Percentiles rank a stretch among this genome's conserved stretches.
These are phyloP conservation scores for Penicillium daleae DNA, from an alignment of 495 filamentous ascomycete species.

Conservation along the genomic window DNA sequence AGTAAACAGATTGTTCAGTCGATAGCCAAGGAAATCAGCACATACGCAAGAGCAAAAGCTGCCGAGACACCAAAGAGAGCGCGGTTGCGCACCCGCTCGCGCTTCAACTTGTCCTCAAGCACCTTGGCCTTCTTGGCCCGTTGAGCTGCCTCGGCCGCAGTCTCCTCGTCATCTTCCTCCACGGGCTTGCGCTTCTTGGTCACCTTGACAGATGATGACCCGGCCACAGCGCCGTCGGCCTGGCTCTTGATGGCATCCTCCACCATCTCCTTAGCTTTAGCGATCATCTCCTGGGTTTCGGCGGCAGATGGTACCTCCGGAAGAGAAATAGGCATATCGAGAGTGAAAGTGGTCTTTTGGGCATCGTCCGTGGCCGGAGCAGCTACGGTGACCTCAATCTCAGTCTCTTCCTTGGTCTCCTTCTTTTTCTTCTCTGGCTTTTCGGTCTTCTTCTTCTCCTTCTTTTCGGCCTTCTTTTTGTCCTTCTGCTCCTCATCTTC, in stretches of 20 bases:
- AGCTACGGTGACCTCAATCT: constrained; percentile 25
- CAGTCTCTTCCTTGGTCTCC: constrained; percentile 24
- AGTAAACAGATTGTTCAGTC: constrained; percentile 15
- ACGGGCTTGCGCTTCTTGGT: constrained; percentile 80
- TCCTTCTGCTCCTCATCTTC: constrained; percentile 28
- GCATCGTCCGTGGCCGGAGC: constrained; percentile 59
- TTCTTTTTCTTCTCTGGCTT: constrained; percentile 28
- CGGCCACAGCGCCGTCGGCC: constrained; percentile 34
- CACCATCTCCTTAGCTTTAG: constrained; percentile 87
- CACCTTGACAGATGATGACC: constrained; percentile 50
- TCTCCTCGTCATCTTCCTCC: constrained; percentile 65
- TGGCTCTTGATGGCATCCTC: constrained; percentile 70
- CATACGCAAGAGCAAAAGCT: constrained; percentile 87
- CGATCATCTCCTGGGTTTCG: constrained; percentile 78
- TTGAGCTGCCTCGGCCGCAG: constrained; percentile 48
- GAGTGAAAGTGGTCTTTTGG: constrained; percentile 75
- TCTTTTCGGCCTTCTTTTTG: constrained; percentile 28
- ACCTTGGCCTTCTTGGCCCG: constrained; percentile 75
- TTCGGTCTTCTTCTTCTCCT: constrained; percentile 23
- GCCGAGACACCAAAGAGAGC: constrained; percentile 83
- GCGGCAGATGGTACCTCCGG: constrained; percentile 74
- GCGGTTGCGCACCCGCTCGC: constrained; percentile 79
- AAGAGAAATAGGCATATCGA: constrained; percentile 71
- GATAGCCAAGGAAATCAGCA: constrained; percentile 23
- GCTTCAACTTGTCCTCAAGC: constrained; percentile 73